Base-by-base conservation (phyloP, 2,329 filamentous ascomycete species). In the Diaporthe longicolla region DNA sequence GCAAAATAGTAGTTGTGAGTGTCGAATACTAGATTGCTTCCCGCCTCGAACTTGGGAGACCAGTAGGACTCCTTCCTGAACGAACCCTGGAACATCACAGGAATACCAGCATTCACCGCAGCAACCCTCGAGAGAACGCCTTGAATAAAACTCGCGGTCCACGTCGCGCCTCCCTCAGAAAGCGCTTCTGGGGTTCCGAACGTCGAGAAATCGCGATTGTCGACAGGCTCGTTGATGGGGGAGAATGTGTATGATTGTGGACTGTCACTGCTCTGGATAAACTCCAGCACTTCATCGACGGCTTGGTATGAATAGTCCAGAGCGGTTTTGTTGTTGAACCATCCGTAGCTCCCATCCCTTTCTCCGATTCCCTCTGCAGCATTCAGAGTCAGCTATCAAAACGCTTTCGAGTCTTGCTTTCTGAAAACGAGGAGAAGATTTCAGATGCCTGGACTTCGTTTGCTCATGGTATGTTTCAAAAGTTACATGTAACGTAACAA, bases 11-110 rank as follows among this genome's bases (percentile, higher is more conserved):
- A 58, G 21, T 58, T 58, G 19, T 58, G 55, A 8, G 55, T 58
- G 32, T 58, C 55, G 24, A 58, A 58, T 15, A 58, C 55, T 4
- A 58, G 55, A 21, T 58, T 58, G 21, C 55, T 58, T 11, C 21
- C 55, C 37, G 55, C 32, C 21, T 32, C 8, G 55, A 58, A 58
- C 55, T 58, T 58, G 32, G 55, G 10, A 13, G 55, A 58, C 55
- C 55, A 58, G 11, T 58, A 58, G 21, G 55, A 58, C 21, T 58
- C 55, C 32, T 58, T 58, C 32, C 55, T 58, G 55, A 58, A 58
- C 3, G 55, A 58, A 2, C 55, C 55, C 24, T 40, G 55, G 32
- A 40, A 58, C 55, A 58, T 58, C 10, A 58, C 32, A 24, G 55
- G 55, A 58, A 58, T 58, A 4, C 32, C 55, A 3, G 32, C 0